Evolutionary conservation across 1,284 basidiomycete species (phyloP).

Genomic region (Boletus nobilissimus): DNA sequence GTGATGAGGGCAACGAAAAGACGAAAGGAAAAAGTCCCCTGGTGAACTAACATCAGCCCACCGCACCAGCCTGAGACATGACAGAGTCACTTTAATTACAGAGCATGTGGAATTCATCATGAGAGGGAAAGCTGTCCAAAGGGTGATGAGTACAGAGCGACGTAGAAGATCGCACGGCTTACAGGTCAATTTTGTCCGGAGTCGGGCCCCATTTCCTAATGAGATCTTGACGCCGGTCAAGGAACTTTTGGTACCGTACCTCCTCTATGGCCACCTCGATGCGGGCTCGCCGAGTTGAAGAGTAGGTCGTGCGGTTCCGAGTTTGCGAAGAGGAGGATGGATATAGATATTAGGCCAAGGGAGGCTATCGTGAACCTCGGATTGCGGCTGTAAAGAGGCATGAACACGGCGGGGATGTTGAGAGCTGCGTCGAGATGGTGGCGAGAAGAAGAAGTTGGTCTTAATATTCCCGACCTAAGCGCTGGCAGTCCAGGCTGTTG

Average conservation of each 20-base stretch:
- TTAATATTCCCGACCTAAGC: no score
- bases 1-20: conserved; percentile 59
- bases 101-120: conserved; percentile 49
- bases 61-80: neutral
- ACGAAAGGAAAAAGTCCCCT: conserved; percentile 64
- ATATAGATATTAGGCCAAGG: conserved; percentile 41
- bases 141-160: neutral
- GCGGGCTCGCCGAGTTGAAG: no score
- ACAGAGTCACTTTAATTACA: conserved; percentile 42
- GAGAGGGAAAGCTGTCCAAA: conserved; percentile 42
- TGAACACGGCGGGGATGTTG: no score
- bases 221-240: no score
- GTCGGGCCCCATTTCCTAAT: no score
- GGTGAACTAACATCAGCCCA: no score
- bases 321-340: conserved; percentile 44
- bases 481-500: no score
- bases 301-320: conserved; percentile 28
- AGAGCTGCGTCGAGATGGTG: conserved; percentile 17
- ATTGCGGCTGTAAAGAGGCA: conserved; percentile 43
- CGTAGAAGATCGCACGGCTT: neutral
- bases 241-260: conserved; percentile 29
- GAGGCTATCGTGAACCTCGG: conserved; percentile 45
- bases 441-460: no score
- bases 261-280: conserved; percentile 33
- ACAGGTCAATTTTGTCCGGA: no score